phyloP scores from a whole-genome alignment of 2,329 filamentous ascomycete species.

The Zasmidium cellare region DNA sequence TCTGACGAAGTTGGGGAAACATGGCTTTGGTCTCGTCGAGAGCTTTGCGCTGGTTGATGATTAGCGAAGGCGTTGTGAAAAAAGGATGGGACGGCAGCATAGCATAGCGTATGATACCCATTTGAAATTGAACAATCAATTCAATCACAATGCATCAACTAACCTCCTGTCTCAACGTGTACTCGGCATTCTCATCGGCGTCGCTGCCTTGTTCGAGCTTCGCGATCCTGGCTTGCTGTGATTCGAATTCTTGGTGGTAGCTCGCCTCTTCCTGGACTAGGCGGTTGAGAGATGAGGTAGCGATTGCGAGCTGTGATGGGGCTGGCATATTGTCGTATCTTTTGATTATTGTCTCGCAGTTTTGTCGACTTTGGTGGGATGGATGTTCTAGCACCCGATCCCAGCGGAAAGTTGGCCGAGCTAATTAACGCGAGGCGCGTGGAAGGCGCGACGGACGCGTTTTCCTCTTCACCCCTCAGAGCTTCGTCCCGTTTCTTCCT shows the following conservation, averaged over 20 bases:
- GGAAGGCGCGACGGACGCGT: not conserved
- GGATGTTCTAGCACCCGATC: no score
- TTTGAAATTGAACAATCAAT: not conserved
- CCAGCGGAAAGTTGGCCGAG: no score
- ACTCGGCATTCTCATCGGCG: slow-evolving; percentile 72
- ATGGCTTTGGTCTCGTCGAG: slow-evolving; percentile 86
- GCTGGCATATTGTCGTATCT: slow-evolving; percentile 63
- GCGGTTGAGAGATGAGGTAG: slow-evolving; percentile 75
- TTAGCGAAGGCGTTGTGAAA: slow-evolving; percentile 10
- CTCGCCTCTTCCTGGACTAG: slow-evolving; percentile 88
- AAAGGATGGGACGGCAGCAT: not conserved
- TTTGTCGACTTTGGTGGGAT: slow-evolving; percentile 1
- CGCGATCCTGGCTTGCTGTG: slow-evolving; percentile 71
- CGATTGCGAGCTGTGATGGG: slow-evolving; percentile 74
- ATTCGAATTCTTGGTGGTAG: slow-evolving; percentile 81
- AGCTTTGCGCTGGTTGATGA: slow-evolving; percentile 63
- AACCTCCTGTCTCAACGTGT: slow-evolving; percentile 83
- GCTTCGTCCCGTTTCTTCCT: slow-evolving; percentile 5
- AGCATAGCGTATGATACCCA: slow-evolving; percentile 8
- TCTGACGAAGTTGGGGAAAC: slow-evolving; percentile 68
- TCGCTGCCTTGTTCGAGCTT: slow-evolving; percentile 59
- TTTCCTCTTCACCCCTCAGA: no score
- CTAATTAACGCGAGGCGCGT: not conserved
- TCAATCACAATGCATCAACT: slow-evolving; percentile 24
- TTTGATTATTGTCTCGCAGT: not conserved